Conservation (phyloP, 768 basidiomycete species). For the Boletus subcaerulescens region DNA sequence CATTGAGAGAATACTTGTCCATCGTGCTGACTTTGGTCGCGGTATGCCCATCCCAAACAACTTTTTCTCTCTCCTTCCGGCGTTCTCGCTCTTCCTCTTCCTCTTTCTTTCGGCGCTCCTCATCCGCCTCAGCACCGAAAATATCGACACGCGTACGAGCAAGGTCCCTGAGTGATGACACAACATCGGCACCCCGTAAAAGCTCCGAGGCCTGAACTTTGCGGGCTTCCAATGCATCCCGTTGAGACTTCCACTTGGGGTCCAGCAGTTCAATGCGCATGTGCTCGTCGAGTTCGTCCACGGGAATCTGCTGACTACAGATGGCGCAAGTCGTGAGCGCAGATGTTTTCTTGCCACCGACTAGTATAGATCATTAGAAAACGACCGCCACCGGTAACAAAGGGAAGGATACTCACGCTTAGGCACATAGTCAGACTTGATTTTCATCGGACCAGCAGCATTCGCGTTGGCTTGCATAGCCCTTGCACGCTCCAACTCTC, state of each 20-base stretch:
- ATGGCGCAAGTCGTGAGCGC: conserved; percentile 87
- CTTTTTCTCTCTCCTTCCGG: conserved; percentile 88
- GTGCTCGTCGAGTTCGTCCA: conserved; percentile 94
- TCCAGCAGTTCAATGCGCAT: conserved; percentile 98
- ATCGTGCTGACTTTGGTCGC: conserved; percentile 88
- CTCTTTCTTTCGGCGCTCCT: conserved; percentile 81
- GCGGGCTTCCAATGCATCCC: conserved; percentile 83
- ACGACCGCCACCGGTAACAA: not conserved
- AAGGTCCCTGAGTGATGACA: conserved; percentile 87
- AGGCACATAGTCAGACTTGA: conserved; percentile 93
- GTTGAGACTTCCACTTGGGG: conserved; percentile 97
- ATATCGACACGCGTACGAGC: conserved; percentile 96
- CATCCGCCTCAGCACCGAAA: conserved; percentile 92
- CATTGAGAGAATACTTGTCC: conserved; percentile 90
- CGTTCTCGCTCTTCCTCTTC: conserved; percentile 82
- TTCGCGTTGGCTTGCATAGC: conserved; percentile 80
- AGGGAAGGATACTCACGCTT: conserved; percentile 60
- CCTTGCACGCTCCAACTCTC: conserved; percentile 72
- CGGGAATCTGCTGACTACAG: conserved; percentile 94
- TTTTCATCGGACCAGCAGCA: conserved; percentile 83
- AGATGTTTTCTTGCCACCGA: conserved; percentile 58
- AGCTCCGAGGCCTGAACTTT: conserved; percentile 87
- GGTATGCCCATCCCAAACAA: conserved; percentile 98
- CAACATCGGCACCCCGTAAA: conserved; percentile 89
- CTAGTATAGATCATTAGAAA: conserved; percentile 36